These are phyloP conservation scores for Trypanosoma rangeli DNA, from an alignment of 208 protist species.

Conservation along the genomic window DNA sequence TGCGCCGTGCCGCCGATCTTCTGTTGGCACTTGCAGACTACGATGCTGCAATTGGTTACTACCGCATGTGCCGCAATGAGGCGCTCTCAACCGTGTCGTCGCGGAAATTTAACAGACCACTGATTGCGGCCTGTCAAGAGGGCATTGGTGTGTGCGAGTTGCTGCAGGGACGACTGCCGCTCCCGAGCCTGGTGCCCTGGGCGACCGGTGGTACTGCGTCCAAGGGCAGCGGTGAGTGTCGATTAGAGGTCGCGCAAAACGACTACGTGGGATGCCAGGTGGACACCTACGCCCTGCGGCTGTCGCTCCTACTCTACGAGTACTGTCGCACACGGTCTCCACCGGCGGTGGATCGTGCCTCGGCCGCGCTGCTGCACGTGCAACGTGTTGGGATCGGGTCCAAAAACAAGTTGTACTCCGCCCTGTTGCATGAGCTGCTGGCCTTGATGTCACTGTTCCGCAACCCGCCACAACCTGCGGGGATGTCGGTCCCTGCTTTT, in stretches of 20 bases:
- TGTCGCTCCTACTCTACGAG: slow-evolving; percentile 67
- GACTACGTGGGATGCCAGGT: slow-evolving; percentile 56
- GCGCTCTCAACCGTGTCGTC: slow-evolving; percentile 52
- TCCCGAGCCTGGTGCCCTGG: slow-evolving; percentile 61
- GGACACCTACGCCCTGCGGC: slow-evolving; percentile 50
- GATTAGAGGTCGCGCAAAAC: slow-evolving; percentile 66
- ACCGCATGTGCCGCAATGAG: slow-evolving; percentile 77
- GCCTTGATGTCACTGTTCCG: slow-evolving; percentile 50
- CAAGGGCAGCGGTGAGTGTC: slow-evolving; percentile 45
- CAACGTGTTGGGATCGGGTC: slow-evolving; percentile 43
- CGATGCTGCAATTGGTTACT: slow-evolving; percentile 55
- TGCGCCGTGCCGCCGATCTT: slow-evolving; percentile 76
- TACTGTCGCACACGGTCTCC: slow-evolving; percentile 59
- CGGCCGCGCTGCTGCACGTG: slow-evolving; percentile 42
- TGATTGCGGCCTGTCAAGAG: slow-evolving; percentile 80
- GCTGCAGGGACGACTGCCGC: slow-evolving; percentile 41
- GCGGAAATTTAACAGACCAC: slow-evolving; percentile 60
- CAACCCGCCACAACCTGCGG: slow-evolving; percentile 67
- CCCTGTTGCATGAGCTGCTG: slow-evolving; percentile 62
- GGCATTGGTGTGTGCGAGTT: slow-evolving; percentile 62
- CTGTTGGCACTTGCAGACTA: slow-evolving; percentile 67
- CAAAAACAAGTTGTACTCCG: slow-evolving; percentile 41
- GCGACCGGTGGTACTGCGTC: slow-evolving; percentile 34
- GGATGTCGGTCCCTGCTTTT: slow-evolving; percentile 32
- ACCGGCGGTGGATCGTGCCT: slow-evolving; percentile 48